Base-by-base conservation (phyloP, 1,139 yeast genomes). In the Hansenula anomala region DNA sequence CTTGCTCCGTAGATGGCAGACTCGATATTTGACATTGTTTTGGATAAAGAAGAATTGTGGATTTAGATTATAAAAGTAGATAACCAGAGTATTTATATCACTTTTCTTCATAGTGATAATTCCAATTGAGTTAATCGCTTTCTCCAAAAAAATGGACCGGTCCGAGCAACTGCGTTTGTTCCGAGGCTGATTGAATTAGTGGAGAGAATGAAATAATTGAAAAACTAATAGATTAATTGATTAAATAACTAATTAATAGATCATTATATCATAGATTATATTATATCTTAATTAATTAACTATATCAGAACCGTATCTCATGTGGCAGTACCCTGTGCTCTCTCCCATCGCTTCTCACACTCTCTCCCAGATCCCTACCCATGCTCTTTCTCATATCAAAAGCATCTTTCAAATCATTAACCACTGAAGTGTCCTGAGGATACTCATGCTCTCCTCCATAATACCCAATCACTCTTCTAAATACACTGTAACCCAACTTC, bases 391-490 rank as follows among this genome's bases (percentile, higher is more conserved):
- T 65, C 95, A 84, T 85, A 57, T 86, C 96, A 59, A 79, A 92
- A 0, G 97, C 98, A 66, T 92, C 98, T 32, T 77, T 71, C 36
- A 78, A 81, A 51, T 84, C 92, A 49, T 78, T 66, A 3, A 67
- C 50, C 30, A 60, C 60, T 36, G 70, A 72, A 30, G 74, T 56
- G 39, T 72, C 74, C 3, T 48, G 41, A 0, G 68, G 68, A 39
- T 61, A 60, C 7, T 57, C 54, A 45, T 63, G 59, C 2, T 65
- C 67, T 18, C 68, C 60, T 4, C 86, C 84, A 58, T 92, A 92
- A 56, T 92, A 92, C 0, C 94, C 94, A n/a, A 87, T 76, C 7
- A 92, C 97, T 40, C 98, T 63, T 60, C 98, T 64, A 56, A 73
- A 92, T 0, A 89, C 87, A 23, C 80, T 71, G 55, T 90, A 94